These are phyloP conservation scores for Paratinospora sagittata DNA, from an alignment of 164 flowering plant genomes.

Conservation along the genomic window DNA sequence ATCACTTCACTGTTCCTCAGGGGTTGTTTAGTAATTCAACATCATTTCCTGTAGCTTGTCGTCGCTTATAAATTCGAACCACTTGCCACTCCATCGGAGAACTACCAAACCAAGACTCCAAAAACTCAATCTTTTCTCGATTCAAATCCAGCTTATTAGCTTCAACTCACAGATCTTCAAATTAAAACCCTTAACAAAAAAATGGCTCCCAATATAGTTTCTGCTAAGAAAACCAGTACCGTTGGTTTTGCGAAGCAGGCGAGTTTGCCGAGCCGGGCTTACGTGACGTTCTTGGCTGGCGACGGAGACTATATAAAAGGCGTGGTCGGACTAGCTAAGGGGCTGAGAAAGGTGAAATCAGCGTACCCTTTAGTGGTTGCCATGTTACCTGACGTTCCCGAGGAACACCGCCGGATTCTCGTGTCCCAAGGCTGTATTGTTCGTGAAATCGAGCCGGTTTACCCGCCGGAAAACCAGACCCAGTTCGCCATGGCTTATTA, in stretches of 20 bases:
- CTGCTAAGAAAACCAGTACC: not conserved
- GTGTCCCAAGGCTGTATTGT: conserved; percentile 54
- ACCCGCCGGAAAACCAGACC: conserved; percentile 54
- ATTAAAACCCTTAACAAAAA: too few relatives aligned
- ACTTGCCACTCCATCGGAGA: not conserved
- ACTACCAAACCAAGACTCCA: not conserved
- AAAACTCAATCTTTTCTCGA: not conserved
- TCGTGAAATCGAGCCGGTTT: conserved; percentile 58
- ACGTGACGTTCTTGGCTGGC: conserved; percentile 58
- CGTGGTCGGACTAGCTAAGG: conserved; percentile 55
- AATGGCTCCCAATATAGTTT: conserved; percentile 9
- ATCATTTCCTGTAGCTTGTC: not conserved
- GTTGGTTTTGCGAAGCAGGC: conserved; percentile 5
- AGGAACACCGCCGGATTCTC: conserved; percentile 46
- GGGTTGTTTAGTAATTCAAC: not conserved
- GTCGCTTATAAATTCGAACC: conserved; percentile 4
- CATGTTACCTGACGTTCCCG: conserved; percentile 50
- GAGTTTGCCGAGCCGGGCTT: conserved; percentile 26
- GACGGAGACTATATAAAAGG: conserved; percentile 49
- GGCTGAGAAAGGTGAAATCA: conserved; percentile 39
- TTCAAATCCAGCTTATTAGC: not conserved
- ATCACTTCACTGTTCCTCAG: not conserved
- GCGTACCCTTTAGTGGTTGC: conserved; percentile 61
- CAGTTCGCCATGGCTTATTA: conserved; percentile 69
- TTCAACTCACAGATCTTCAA: not conserved